phyloP scores from a whole-genome alignment of 306 rosid species.

The Dalbergia cochinchinensis region DNA sequence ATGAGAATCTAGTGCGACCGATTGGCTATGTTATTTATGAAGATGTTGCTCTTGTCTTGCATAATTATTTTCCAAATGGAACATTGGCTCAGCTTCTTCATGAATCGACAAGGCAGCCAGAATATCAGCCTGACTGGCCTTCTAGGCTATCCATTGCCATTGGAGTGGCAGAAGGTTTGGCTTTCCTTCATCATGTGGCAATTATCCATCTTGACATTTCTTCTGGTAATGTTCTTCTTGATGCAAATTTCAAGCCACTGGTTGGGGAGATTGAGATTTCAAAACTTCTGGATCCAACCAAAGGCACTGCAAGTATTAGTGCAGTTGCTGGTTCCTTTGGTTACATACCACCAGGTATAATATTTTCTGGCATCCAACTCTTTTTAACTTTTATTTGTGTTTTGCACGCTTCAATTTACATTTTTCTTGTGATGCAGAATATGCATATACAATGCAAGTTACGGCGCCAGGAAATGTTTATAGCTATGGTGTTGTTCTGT shows the following conservation, averaged over 20 bases:
- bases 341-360: conserved; percentile 95
- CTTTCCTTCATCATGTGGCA: conserved; percentile 94
- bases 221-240: conserved; percentile 84
- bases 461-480: conserved; percentile 98
- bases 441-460: conserved; percentile 99
- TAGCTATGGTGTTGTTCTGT: conserved; percentile 91
- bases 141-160: conserved; percentile 83
- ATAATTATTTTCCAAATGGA: conserved; percentile 84
- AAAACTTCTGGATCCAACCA: conserved; percentile 92
- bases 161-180: conserved; percentile 94
- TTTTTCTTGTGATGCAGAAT: conserved; percentile 66
- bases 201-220: conserved; percentile 97
- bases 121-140: conserved; percentile 95
- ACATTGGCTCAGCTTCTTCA: conserved; percentile 93
- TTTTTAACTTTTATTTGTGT: not conserved
- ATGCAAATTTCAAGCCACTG: conserved; percentile 84
- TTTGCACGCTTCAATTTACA: conserved; percentile 10
- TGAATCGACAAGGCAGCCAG: conserved; percentile 72
- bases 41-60: conserved; percentile 94
- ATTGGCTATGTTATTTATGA: conserved; percentile 94
- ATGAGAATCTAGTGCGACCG: conserved; percentile 86
- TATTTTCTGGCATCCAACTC: conserved; percentile 29
- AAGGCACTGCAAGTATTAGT: conserved; percentile 97
- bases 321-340: conserved; percentile 99
- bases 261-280: conserved; percentile 97